Evolutionary conservation across 805 yeast genomes (phyloP).

Genomic region (Candida sonorensis): DNA sequence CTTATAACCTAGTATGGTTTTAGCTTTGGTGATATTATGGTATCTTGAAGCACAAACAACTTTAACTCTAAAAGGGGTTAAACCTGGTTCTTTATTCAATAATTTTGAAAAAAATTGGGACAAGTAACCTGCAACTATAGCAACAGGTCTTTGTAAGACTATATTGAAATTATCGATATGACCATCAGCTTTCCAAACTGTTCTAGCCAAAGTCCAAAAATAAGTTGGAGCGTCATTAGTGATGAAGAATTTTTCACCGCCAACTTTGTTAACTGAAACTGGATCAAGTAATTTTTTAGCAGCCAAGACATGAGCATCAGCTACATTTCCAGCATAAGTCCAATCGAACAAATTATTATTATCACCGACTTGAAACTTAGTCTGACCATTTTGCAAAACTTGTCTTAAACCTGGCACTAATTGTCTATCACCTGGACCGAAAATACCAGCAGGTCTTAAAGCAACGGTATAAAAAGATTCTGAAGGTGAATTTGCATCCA

Average conservation of each 20-base stretch:
- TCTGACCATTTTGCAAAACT: slow-evolving; percentile 79
- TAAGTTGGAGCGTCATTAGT: slow-evolving; percentile 94
- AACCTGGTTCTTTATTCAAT: slow-evolving; percentile 80
- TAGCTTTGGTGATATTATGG: slow-evolving; percentile 88
- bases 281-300: slow-evolving; percentile 64
- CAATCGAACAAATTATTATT: slow-evolving; percentile 92
- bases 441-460: slow-evolving; percentile 93
- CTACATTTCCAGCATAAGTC: slow-evolving; percentile 98
- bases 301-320: slow-evolving; percentile 92
- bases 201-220: slow-evolving; percentile 94
- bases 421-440: slow-evolving; percentile 98
- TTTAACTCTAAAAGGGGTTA: slow-evolving; percentile 91
- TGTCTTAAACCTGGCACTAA: slow-evolving; percentile 85
- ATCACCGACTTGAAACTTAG: slow-evolving; percentile 90
- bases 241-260: slow-evolving; percentile 84
- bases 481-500: slow-evolving; percentile 58
- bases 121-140: slow-evolving; percentile 72
- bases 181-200: slow-evolving; percentile 97
- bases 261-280: slow-evolving; percentile 37
- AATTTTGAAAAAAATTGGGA: slow-evolving; percentile 69
- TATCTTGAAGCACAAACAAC: slow-evolving; percentile 91
- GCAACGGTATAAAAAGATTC: slow-evolving; percentile 69
- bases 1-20: slow-evolving; percentile 62
- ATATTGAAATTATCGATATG: slow-evolving; percentile 64
- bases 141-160: slow-evolving; percentile 67